Conservation (phyloP, 2,329 filamentous ascomycete genomes). For the Exserohilum rostratum region DNA sequence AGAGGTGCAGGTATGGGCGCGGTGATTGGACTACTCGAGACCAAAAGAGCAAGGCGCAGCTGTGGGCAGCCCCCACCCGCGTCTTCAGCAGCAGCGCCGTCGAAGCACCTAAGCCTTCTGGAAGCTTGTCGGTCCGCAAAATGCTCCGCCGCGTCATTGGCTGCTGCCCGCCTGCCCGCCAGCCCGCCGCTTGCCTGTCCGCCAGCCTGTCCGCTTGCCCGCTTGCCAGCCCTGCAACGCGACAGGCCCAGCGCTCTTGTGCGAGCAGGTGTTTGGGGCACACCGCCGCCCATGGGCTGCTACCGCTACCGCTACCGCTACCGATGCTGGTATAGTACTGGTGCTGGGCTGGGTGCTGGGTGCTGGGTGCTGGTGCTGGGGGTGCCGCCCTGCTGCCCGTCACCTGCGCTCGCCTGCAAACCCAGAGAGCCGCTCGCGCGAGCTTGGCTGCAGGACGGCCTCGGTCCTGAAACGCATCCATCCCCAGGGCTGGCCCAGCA, state of each 20-base stretch:
- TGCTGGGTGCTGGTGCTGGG: too few species aligned
- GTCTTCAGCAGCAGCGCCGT: slow-evolving; percentile 7
- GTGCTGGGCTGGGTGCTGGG: too few species aligned
- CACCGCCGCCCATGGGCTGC: too few species aligned
- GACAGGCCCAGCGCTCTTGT: background rate
- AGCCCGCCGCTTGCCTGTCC: background rate
- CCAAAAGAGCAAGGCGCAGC: slow-evolving; percentile 12
- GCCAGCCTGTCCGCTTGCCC: background rate
- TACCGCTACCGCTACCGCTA: too few species aligned
- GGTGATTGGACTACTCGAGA: slow-evolving; percentile 15
- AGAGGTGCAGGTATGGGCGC: slow-evolving; percentile 16
- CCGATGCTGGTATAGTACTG: too few species aligned
- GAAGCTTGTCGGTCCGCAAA: slow-evolving; percentile 17
- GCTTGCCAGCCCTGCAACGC: background rate
- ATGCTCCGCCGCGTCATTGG: slow-evolving; percentile 14
- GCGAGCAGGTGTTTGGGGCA: background rate
- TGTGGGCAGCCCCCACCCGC: slow-evolving; percentile 14
- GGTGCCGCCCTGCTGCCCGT: too few species aligned
- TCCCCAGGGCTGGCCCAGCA: slow-evolving; percentile 10
- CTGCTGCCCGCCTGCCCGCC: slow-evolving; percentile 7
- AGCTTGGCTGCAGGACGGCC: slow-evolving; percentile 23
- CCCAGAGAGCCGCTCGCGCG: slow-evolving; percentile 20
- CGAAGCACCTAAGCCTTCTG: slow-evolving; percentile 23
- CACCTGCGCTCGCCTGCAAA: background rate
- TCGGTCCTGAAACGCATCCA: slow-evolving; percentile 21